Percentiles rank a stretch among this genome's conserved stretches.
Conservation (phyloP, 148 eudicot genomes). For the Spergularia marina region DNA sequence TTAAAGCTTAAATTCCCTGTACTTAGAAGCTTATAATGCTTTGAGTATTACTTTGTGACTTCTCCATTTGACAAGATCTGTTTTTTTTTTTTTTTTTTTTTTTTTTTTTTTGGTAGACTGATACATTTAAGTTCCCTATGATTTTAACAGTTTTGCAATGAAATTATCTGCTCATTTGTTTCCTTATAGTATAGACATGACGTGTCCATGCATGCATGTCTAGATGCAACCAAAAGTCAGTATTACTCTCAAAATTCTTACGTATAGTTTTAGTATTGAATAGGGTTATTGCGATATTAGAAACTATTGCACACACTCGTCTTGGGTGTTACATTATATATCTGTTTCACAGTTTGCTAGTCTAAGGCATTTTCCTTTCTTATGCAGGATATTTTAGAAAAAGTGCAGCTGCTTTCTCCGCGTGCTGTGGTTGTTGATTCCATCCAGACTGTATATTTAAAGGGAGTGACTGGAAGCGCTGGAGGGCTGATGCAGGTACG, state of each 20-base stretch:
- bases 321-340: not conserved
- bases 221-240: not conserved
- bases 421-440: conserved; percentile 88
- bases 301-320: not conserved
- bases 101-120: too few relatives aligned
- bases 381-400: conserved; percentile 70
- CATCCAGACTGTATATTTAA: conserved; percentile 84
- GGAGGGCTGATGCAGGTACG: conserved; percentile 80
- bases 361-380: conserved; percentile 11
- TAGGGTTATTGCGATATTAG: not conserved
- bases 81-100: too few relatives aligned
- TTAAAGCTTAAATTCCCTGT: not conserved
- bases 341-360: conserved; percentile 2
- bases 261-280: not conserved
- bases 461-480: conserved; percentile 78
- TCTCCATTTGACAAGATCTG: not conserved
- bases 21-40: not conserved
- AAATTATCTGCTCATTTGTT: not conserved
- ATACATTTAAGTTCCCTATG: not conserved
- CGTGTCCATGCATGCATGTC: not conserved
- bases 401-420: conserved; percentile 56
- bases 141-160: not conserved
- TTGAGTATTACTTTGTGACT: not conserved
- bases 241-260: not conserved
- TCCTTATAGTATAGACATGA: not conserved